These are phyloP conservation scores for Lasiodiplodia gonubiensis DNA, from an alignment of 2,329 filamentous ascomycete genomes.

Conservation along the genomic window DNA sequence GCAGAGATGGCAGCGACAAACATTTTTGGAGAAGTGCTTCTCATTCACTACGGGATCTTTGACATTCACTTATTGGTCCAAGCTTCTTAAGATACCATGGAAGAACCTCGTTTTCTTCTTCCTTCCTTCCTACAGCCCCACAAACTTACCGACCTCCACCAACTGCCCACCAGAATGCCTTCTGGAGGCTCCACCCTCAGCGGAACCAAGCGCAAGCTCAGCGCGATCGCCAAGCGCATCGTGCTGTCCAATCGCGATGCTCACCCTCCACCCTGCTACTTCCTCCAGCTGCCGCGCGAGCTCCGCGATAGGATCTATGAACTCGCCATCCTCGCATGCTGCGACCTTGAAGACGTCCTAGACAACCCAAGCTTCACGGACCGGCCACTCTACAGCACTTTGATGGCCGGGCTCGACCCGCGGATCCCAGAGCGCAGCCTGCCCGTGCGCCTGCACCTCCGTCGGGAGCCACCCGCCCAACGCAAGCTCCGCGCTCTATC, in stretches of 20 bases:
- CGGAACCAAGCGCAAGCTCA: background rate
- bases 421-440: background rate
- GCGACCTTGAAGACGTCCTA: background rate
- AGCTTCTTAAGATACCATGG: background rate
- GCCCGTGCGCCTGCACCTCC: too few relatives aligned
- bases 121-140: background rate
- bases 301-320: background rate
- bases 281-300: constrained; percentile 5
- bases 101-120: background rate
- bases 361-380: background rate
- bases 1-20: background rate
- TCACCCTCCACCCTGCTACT: background rate
- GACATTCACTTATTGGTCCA: background rate
- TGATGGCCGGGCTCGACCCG: background rate
- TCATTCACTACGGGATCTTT: background rate
- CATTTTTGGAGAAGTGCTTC: background rate
- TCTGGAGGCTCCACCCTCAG: background rate
- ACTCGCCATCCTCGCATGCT: background rate
- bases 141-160: background rate
- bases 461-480: too few relatives aligned
- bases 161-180: background rate
- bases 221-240: background rate
- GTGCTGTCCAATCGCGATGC: background rate
- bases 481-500: background rate
- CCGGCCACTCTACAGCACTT: background rate